Conservation (phyloP, 1,284 basidiomycete genomes). For the Malassezia japonica region DNA sequence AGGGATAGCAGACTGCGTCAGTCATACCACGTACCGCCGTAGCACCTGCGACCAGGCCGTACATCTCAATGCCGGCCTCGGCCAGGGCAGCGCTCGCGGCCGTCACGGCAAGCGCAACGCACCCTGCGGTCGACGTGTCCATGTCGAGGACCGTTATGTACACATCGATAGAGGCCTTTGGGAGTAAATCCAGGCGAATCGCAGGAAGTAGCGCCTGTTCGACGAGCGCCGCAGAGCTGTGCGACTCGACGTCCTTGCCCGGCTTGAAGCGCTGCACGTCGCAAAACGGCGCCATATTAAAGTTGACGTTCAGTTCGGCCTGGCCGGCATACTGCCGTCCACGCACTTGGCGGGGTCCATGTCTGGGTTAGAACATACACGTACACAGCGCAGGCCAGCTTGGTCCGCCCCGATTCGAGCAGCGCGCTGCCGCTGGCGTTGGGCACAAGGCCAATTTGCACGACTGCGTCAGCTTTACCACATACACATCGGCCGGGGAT, state of each 20-base stretch:
- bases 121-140: constrained; percentile 61
- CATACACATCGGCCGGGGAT: constrained; percentile 10
- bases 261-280: constrained; percentile 66
- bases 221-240: constrained; percentile 68
- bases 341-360: constrained; percentile 74
- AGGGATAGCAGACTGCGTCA: constrained; percentile 2
- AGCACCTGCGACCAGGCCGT: constrained; percentile 58
- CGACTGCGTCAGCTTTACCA: not conserved
- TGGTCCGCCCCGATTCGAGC: constrained; percentile 11
- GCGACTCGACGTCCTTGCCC: constrained; percentile 83
- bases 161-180: constrained; percentile 86
- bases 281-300: constrained; percentile 92
- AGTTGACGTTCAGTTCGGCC: constrained; percentile 82
- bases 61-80: constrained; percentile 75
- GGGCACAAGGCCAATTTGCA: constrained; percentile 10
- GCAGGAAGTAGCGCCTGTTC: constrained; percentile 77
- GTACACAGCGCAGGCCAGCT: constrained; percentile 14
- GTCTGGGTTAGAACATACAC: constrained; percentile 5
- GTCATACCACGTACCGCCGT: constrained; percentile 5
- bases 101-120: constrained; percentile 55
- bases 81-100: constrained; percentile 84
- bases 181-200: constrained; percentile 75
- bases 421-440: constrained; percentile 16
- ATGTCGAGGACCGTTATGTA: constrained; percentile 83
- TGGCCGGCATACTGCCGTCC: constrained; percentile 67